Base-by-base conservation (phyloP, 2,329 filamentous ascomycete species). In the Chaetomiaceae sp. region DNA sequence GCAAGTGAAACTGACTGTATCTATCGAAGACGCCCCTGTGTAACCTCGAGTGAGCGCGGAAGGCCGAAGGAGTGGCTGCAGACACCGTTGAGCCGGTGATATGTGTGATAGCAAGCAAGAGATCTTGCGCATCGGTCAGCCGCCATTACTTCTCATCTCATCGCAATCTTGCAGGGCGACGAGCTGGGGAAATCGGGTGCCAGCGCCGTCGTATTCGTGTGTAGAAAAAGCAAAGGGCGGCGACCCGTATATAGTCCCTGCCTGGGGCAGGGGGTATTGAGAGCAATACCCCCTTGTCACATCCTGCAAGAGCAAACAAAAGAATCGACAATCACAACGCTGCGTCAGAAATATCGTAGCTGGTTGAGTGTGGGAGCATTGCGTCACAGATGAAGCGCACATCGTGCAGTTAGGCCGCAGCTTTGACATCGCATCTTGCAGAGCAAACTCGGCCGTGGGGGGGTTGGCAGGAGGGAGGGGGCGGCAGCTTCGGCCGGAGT, bases 401-500 rank as follows among this genome's bases (percentile, higher is more conserved):
- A 29, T 14, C 20, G 16, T 46, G 51, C 42, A 43, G 34, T 47
- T 18, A 21, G 32, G 3, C 16, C 46, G 29, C 32, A 47, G 29
- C 21, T 36, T 7, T n/a, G 18, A 29, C 14, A 25, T 8, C 25
- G 18, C 16, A 9, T 21, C 25, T 37, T 30, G 23, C 18, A 25
- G 23, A 23, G n/a, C 52, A 37, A 46, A 36, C 33, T 41, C 21
- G 13, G 14, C 7, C 43, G 43, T 45, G 43, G 30, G 43, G 43
- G n/a, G n/a, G n/a, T n/a, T n/a, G n/a, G n/a, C n/a, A n/a, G n/a
- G n/a, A n/a, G n/a, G n/a, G n/a, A n/a, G n/a, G n/a, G n/a, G n/a
- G n/a, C n/a, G n/a, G n/a, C n/a, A n/a, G 43, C 53, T 52, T 55
- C 48, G 53, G 53, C 53, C 53, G 53, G 32, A 51, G 52, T n/a